Evolutionary conservation across 768 basidiomycete species (phyloP).

Genomic region (Kwoniella sp.): DNA sequence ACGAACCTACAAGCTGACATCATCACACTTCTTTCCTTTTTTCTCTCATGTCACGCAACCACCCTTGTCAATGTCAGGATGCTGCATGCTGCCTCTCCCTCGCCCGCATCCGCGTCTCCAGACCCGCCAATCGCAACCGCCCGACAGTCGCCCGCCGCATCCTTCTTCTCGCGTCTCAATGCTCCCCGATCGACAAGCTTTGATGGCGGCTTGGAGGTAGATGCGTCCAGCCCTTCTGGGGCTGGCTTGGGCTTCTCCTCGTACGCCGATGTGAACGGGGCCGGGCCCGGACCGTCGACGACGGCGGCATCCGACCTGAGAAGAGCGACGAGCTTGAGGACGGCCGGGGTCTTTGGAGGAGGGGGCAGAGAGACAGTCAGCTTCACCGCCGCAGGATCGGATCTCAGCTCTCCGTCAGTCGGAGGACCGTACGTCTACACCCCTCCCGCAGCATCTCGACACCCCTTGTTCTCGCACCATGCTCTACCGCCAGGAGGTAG

Average conservation of each 20-base stretch:
- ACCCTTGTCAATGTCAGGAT: constrained; percentile 24
- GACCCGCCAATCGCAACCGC: background rate
- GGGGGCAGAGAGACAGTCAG: constrained; percentile 21
- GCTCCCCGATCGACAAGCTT: constrained; percentile 23
- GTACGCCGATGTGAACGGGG: constrained; percentile 4
- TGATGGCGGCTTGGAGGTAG: constrained; percentile 6
- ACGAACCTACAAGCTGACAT: too few species aligned
- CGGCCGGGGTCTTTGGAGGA: constrained; percentile 23
- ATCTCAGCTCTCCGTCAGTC: constrained; percentile 23
- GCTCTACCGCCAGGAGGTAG: constrained; percentile 26
- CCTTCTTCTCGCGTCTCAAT: constrained; percentile 25
- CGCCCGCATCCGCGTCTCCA: background rate
- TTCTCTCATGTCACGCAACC: background rate
- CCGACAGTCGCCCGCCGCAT: constrained; percentile 23
- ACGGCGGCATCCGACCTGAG: constrained; percentile 16
- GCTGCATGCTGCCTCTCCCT: constrained; percentile 34
- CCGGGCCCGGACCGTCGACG: constrained; percentile 7
- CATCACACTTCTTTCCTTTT: background rate
- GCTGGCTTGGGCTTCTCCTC: constrained; percentile 10
- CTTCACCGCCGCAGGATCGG: constrained; percentile 39
- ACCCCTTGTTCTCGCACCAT: constrained; percentile 53
- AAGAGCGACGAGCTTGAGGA: constrained; percentile 25
- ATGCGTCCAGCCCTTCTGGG: background rate
- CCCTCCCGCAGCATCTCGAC: constrained; percentile 45
- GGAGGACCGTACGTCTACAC: constrained; percentile 12